Percentiles rank a stretch among this genome's conserved stretches.
phyloP scores from a whole-genome alignment of 2,329 filamentous ascomycete genomes.

The Cladosporium sp. region DNA sequence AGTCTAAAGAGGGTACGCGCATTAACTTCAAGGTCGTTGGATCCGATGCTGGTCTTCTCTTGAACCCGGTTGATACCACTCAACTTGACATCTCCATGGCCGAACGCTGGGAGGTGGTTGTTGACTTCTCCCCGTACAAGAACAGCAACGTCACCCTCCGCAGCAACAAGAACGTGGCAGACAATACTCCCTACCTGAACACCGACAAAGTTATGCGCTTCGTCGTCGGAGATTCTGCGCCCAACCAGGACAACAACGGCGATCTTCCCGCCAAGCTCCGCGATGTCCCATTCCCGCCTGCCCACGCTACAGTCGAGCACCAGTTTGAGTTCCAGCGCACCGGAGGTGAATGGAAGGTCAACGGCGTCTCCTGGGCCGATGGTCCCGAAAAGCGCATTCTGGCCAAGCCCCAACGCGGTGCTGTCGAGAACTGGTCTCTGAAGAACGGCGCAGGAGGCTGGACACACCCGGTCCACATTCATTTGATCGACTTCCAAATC shows the following conservation, averaged over 20 bases:
- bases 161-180: constrained; percentile 22
- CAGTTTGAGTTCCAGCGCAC: constrained; percentile 44
- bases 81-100: constrained; percentile 49
- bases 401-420: constrained; percentile 31
- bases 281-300: constrained; percentile 32
- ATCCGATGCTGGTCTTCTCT: constrained; percentile 51
- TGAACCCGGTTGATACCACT: constrained; percentile 40
- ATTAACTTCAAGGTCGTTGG: constrained; percentile 52
- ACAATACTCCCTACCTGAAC: constrained; percentile 45
- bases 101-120: constrained; percentile 55
- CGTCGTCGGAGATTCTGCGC: constrained; percentile 41
- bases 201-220: constrained; percentile 39
- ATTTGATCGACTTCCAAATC: constrained; percentile 55
- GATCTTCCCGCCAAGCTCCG: constrained; percentile 34
- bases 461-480: constrained; percentile 34
- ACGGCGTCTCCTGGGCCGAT: constrained; percentile 40
- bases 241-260: constrained; percentile 36
- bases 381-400: constrained; percentile 30
- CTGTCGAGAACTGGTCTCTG: constrained; percentile 35
- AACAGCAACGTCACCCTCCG: constrained; percentile 40
- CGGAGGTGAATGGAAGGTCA: constrained; percentile 47
- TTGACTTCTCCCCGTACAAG: constrained; percentile 50
- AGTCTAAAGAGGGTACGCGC: constrained; percentile 29
- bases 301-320: constrained; percentile 37
- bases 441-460: constrained; percentile 46